phyloP scores from a whole-genome alignment of 345 rosid species.

The Jatropha curcas region DNA sequence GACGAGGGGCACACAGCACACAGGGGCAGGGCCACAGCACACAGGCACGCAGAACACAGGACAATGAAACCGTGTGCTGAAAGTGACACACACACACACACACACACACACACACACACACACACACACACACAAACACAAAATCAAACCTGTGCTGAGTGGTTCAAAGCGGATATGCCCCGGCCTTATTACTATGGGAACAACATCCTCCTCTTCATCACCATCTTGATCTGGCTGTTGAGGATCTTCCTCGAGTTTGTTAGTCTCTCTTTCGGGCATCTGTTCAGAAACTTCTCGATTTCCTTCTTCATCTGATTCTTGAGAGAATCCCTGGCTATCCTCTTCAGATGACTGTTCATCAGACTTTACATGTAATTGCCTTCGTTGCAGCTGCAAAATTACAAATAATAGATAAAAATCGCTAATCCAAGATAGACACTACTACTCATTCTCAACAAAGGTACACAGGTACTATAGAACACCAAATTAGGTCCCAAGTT shows the following conservation, averaged over 20 bases:
- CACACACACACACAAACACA: background rate
- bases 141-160: conserved; percentile 48
- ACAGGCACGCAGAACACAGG: too few species aligned
- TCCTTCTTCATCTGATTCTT: conserved; percentile 25
- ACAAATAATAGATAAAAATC: background rate
- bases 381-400: conserved; percentile 45
- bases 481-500: too few species aligned
- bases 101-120: too few species aligned
- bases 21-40: too few species aligned
- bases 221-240: conserved; percentile 32
- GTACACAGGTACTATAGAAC: background rate
- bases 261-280: background rate
- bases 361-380: conserved; percentile 36
- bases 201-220: conserved; percentile 47
- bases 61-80: too few species aligned
- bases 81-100: too few species aligned
- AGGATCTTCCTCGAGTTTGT: conserved; percentile 14
- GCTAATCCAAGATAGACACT: background rate
- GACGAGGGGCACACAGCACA: too few species aligned
- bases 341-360: conserved; percentile 40
- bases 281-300: conserved; percentile 20
- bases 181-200: conserved; percentile 80
- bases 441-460: conserved; percentile 13
- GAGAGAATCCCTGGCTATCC: conserved; percentile 26
- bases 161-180: conserved; percentile 92